A percentile compares a stretch with the other conserved stretches of the same genome.
phyloP scores from a whole-genome alignment of 2,329 filamentous ascomycete genomes.

The Scedosporium boydii region DNA sequence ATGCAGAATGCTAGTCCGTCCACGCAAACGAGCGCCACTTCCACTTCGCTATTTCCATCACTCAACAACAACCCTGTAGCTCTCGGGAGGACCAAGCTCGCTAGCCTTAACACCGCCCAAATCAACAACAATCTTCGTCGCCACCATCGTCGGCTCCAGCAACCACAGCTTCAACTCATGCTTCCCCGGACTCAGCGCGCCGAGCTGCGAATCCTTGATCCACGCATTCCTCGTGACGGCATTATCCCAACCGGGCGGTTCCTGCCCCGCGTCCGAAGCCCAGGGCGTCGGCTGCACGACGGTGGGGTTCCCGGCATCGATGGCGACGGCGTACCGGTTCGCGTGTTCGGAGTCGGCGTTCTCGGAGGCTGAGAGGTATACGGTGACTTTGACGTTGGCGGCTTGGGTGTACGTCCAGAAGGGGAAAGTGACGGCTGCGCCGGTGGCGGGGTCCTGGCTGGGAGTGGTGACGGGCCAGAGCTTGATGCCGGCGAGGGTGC shows the following conservation, averaged over 20 bases:
- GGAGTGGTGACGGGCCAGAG: conserved; percentile 43
- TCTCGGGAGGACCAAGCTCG: conserved; percentile 49
- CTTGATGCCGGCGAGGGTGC: conserved; percentile 49
- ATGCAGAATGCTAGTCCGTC: too few species aligned
- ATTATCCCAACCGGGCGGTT: conserved; percentile 31
- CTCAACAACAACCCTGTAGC: conserved; percentile 17
- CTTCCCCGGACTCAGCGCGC: conserved; percentile 28
- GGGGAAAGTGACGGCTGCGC: conserved; percentile 49
- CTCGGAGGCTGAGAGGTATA: conserved; percentile 41
- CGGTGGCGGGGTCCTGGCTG: conserved; percentile 36
- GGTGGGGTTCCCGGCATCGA: conserved; percentile 19
- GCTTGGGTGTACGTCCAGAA: conserved; percentile 48
- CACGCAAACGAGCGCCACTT: too few species aligned
- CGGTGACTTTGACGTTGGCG: conserved; percentile 29
- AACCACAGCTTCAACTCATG: conserved; percentile 42
- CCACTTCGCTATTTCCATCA: background rate
- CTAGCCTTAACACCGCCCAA: conserved; percentile 44
- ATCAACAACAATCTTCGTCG: conserved; percentile 48
- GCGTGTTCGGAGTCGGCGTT: conserved; percentile 43
- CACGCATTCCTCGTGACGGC: conserved; percentile 36
- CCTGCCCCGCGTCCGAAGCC: conserved; percentile 24
- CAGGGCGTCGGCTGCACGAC: conserved; percentile 31
- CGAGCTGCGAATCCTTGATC: conserved; percentile 35
- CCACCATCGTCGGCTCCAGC: conserved; percentile 39
- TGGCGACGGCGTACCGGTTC: conserved; percentile 38